phyloP scores from a whole-genome alignment of 2,329 filamentous ascomycete genomes.

The Beauveria sp. region DNA sequence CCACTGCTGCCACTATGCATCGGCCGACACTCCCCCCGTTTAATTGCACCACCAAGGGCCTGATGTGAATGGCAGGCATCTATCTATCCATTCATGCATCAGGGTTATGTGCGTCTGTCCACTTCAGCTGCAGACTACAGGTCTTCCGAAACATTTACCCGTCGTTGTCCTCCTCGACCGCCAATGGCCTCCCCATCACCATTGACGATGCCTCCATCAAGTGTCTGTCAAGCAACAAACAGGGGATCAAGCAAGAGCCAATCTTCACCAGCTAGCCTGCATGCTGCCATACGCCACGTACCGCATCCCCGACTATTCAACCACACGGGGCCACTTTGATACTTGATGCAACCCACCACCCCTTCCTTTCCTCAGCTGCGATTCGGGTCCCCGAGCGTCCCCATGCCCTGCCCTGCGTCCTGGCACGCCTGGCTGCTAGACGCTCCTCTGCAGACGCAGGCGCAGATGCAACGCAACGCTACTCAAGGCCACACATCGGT shows the following conservation, averaged over 20 bases:
- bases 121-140: background rate
- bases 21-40: too few species aligned
- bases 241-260: background rate
- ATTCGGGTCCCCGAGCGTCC: background rate
- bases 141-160: background rate
- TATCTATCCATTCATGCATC: background rate
- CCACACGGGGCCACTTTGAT: background rate
- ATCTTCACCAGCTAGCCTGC: slow-evolving; percentile 2
- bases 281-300: slow-evolving; percentile 1
- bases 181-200: background rate
- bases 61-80: background rate
- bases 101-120: background rate
- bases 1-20: too few species aligned
- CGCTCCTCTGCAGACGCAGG: background rate
- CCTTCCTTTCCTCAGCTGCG: background rate
- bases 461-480: slow-evolving; percentile 6
- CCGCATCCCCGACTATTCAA: background rate
- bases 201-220: background rate
- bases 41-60: too few species aligned
- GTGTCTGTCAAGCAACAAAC: background rate
- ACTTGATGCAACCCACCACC: background rate
- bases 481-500: background rate
- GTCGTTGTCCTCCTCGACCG: background rate
- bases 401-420: background rate
- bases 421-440: background rate